Evolutionary conservation across 208 protist genomes (phyloP).

Genomic region (Wallacemonas collosoma): DNA sequence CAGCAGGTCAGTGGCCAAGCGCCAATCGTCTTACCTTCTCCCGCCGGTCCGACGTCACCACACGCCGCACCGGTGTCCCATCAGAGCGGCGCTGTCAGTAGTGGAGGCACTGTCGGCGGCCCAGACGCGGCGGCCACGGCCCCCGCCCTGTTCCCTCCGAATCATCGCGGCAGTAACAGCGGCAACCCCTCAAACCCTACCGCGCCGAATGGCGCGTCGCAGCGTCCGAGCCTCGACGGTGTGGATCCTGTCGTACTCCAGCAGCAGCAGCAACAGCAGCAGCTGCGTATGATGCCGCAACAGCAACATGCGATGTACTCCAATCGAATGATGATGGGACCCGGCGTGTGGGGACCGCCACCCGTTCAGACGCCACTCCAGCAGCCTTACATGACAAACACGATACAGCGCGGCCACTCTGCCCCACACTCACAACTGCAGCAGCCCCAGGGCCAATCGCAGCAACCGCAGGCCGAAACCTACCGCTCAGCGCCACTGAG

Average conservation of each 20-base stretch:
- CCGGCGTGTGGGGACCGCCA: not conserved
- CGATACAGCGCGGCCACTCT: not conserved
- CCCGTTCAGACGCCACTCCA: not conserved
- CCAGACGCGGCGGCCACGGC: not conserved
- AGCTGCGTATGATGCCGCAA: conserved; percentile 12
- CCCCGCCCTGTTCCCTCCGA: not conserved
- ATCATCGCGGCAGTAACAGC: not conserved
- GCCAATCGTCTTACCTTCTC: no score
- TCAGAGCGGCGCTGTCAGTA: not conserved
- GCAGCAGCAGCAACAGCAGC: conserved; percentile 20
- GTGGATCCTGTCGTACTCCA: not conserved
- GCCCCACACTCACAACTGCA: not conserved
- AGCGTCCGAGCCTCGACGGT: not conserved
- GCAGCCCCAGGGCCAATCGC: not conserved
- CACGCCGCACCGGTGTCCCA: no score
- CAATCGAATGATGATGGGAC: conserved; percentile 13
- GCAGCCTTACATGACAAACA: not conserved
- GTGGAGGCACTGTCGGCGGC: not conserved
- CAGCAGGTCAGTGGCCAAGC: not conserved
- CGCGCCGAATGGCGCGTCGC: not conserved
- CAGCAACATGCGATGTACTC: conserved; percentile 14
- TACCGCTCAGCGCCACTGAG: not conserved
- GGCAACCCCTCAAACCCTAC: not conserved
- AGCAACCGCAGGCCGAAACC: not conserved
- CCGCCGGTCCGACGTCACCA: no score